Base-by-base conservation (phyloP, 768 basidiomycete species). In the Cystofilobasidium capitatum region DNA sequence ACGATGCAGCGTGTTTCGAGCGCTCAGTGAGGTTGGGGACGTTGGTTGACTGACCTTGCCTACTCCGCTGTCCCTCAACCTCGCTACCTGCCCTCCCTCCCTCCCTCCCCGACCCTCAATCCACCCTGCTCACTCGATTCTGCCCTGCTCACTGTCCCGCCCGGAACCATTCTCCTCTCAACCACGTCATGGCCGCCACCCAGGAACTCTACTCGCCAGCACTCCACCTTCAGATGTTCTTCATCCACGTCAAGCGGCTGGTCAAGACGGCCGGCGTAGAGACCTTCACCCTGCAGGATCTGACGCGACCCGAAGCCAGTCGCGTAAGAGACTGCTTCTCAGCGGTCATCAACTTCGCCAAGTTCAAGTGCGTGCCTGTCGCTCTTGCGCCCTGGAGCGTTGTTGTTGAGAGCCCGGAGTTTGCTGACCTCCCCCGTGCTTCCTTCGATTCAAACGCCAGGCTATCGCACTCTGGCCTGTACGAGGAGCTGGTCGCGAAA, bases 261-360 rank as follows among this genome's bases (percentile, higher is more conserved):
- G 87, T 88, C 3, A 80, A 77, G 59, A 85, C 88, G 0, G 87
- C 89, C 7, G 81, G 85, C 72, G 83, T 89, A 44, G 83, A 86
- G 64, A 85, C 88, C 75, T 92, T 94, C 75, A 85, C 81, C 70
- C 79, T 88, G 62, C 83, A 81, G 71, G 92, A 96, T 71, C 76
- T 94, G 22, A 80, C 81, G 64, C 81, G 80, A 55, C 92, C 92
- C 1, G 86, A 89, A 10, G 79, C 84, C 33, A 83, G 86, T 47
- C 85, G 92, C 35, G 88, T 90, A 0, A 81, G 86, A 35, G 81
- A 83, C 62, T 80, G 88, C 45, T 82, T 96, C 70, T 89, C 89
- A 40, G 90, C 88, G 2, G 88, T 94, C 71, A 89, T 93, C 80
- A 96, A 96, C 78, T 90, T 93, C 75, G 84, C 91, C 77, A 90